These are phyloP conservation scores for Pseudozyma pruni DNA, from an alignment of 1,284 basidiomycete species.

Conservation along the genomic window DNA sequence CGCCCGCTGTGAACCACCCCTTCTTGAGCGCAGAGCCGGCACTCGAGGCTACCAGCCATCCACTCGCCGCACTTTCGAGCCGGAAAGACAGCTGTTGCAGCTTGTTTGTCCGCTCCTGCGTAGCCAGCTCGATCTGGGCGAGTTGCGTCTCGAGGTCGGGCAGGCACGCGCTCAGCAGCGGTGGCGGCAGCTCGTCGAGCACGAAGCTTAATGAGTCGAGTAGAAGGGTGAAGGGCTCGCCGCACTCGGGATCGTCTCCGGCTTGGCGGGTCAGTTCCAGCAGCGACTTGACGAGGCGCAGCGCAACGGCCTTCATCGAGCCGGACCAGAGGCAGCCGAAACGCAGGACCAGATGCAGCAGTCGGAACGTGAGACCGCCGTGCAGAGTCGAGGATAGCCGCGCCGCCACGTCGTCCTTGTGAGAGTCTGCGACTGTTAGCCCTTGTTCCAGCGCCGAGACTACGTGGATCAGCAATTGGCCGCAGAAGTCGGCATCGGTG, in stretches of 20 bases:
- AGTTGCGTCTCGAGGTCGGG: constrained; percentile 28
- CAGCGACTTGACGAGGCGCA: constrained; percentile 27
- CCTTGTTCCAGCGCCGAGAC: constrained; percentile 20
- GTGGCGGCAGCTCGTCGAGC: constrained; percentile 44
- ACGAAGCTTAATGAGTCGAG: constrained; percentile 39
- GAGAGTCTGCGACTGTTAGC: not conserved
- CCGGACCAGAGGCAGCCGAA: constrained; percentile 42
- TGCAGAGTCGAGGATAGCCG: constrained; percentile 7
- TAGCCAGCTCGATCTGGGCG: constrained; percentile 15
- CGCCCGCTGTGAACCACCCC: constrained; percentile 36
- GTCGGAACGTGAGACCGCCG: constrained; percentile 10
- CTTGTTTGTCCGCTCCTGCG: constrained; percentile 12
- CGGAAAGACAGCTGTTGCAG: constrained; percentile 22
- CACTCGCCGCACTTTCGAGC: constrained; percentile 17
- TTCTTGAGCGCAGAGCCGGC: constrained; percentile 23
- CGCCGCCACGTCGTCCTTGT: not conserved
- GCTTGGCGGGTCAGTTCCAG: constrained; percentile 21
- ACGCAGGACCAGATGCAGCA: constrained; percentile 35
- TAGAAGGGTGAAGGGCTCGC: constrained; percentile 9
- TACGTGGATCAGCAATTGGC: constrained; percentile 25
- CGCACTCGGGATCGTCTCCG: constrained; percentile 14
- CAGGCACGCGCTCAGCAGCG: constrained; percentile 10
- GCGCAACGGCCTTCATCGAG: constrained; percentile 13
- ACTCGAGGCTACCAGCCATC: constrained; percentile 23
- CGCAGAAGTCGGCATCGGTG: constrained; percentile 42